Percentiles rank a stretch among this genome's conserved stretches.
Conservation (phyloP, 257 asterid species). For the Haberlea rhodopensis region DNA sequence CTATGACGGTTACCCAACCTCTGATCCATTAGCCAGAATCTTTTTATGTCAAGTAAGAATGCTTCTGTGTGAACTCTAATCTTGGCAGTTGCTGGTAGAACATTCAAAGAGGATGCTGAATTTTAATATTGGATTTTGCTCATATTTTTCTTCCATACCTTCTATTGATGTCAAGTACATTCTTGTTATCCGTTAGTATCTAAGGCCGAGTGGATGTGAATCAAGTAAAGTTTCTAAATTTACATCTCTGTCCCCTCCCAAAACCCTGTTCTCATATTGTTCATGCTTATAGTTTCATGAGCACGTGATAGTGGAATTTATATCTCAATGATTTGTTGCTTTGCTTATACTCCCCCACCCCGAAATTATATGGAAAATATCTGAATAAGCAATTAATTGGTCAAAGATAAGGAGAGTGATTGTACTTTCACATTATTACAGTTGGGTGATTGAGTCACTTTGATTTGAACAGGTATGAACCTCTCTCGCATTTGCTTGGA, state of each 20-base stretch:
- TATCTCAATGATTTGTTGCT: background rate
- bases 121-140: background rate
- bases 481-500: conserved; percentile 75
- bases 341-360: background rate
- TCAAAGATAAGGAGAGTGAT: background rate
- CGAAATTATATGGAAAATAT: too few species aligned
- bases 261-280: background rate
- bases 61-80: background rate
- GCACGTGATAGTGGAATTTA: background rate
- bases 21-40: conserved; percentile 12
- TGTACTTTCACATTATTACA: background rate
- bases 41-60: background rate
- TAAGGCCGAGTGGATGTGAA: too few species aligned
- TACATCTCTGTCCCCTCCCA: background rate
- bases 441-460: conserved; percentile 28
- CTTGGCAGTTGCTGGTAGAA: background rate
- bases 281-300: background rate
- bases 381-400: background rate
- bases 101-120: conserved; percentile 3
- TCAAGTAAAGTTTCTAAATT: too few species aligned
- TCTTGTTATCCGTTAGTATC: background rate
- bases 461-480: conserved; percentile 79
- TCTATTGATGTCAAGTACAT: conserved; percentile 3
- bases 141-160: conserved; percentile 2
- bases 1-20: conserved; percentile 17